Percentiles rank a stretch among this genome's conserved stretches.
These are phyloP conservation scores for Fusarium pseudoanthophilum DNA, from an alignment of 2,329 filamentous ascomycete species.

Conservation along the genomic window DNA sequence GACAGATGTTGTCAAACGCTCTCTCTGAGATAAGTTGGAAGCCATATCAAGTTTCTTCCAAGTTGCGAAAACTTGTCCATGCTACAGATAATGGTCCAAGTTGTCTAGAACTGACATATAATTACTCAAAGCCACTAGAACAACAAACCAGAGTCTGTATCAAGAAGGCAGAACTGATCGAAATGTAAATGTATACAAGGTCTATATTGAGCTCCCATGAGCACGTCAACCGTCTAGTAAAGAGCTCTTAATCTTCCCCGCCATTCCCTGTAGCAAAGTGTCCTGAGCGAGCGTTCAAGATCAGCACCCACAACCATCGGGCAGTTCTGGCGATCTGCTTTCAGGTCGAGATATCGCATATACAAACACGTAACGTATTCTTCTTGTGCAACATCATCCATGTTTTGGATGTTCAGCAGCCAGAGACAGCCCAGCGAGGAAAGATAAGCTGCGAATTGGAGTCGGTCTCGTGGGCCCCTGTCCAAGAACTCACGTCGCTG, in stretches of 20 bases:
- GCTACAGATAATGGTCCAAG: too few relatives aligned
- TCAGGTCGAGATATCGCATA: background rate
- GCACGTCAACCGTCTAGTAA: rapidly evolving
- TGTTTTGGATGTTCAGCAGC: background rate
- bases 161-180: too few relatives aligned
- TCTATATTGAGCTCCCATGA: background rate
- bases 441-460: background rate
- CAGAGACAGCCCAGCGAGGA: background rate
- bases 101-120: too few relatives aligned
- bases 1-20: too few relatives aligned
- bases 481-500: background rate
- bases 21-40: too few relatives aligned
- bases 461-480: background rate
- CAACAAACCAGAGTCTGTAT: too few relatives aligned
- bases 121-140: too few relatives aligned
- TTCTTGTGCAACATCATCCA: background rate
- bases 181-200: background rate
- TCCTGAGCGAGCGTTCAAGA: background rate
- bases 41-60: too few relatives aligned
- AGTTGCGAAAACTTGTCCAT: too few relatives aligned
- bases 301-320: background rate
- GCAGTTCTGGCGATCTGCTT: background rate
- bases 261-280: background rate
- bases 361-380: background rate
- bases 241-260: background rate